These are phyloP conservation scores for Gamarada debralockiae DNA, from an alignment of 495 filamentous ascomycete species.

Conservation along the genomic window DNA sequence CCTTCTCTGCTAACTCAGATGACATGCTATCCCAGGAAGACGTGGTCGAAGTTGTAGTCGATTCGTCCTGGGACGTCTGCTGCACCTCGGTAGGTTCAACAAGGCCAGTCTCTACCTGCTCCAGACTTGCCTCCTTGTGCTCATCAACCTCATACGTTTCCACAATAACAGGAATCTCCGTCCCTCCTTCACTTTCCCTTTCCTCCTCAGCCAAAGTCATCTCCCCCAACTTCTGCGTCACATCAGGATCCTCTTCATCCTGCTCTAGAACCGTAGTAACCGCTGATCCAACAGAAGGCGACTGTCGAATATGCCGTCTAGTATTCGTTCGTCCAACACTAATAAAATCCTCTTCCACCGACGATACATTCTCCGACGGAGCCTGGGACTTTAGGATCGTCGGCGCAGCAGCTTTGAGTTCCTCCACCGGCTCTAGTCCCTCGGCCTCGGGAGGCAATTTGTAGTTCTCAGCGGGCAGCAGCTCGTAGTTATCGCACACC, in stretches of 20 bases:
- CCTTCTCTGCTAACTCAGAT: constrained; percentile 8
- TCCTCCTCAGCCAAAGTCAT: constrained; percentile 22
- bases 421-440: constrained; percentile 51
- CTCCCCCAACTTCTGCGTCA: constrained; percentile 27
- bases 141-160: constrained; percentile 21
- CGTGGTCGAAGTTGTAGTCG: neutral
- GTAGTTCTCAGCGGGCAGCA: constrained; percentile 91
- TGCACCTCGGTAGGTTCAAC: neutral
- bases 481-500: constrained; percentile 83
- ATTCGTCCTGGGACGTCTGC: neutral
- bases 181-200: constrained; percentile 29
- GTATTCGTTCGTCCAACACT: constrained; percentile 56
- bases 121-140: constrained; percentile 3
- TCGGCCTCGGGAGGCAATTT: constrained; percentile 93
- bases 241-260: constrained; percentile 56
- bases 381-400: constrained; percentile 30
- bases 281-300: constrained; percentile 68
- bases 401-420: constrained; percentile 20
- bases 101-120: neutral
- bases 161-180: constrained; percentile 26
- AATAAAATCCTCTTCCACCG: constrained; percentile 38
- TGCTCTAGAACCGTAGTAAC: constrained; percentile 69
- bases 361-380: neutral
- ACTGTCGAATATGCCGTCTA: constrained; percentile 66
- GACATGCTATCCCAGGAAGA: constrained; percentile 16